Evolutionary conservation across 2,329 filamentous ascomycete species (phyloP).

Genomic region (Colletotrichum cereale): DNA sequence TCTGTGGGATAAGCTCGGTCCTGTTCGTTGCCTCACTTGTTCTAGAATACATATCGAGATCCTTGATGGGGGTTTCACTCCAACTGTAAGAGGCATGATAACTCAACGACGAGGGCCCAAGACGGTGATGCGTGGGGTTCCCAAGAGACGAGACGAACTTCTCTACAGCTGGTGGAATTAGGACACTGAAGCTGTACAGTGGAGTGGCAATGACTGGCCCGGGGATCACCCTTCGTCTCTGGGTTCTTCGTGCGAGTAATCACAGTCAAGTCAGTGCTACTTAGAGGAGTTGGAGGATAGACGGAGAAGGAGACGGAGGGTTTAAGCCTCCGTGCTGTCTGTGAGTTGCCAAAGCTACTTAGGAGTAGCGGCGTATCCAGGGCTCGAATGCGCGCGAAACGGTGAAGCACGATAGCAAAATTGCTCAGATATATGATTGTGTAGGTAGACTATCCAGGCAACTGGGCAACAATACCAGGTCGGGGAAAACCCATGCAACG

Average conservation of each 20-base stretch:
- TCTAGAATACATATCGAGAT: not conserved
- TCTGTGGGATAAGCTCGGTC: not conserved
- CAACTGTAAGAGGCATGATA: too few species aligned
- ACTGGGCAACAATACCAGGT: not conserved
- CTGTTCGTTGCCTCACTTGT: not conserved
- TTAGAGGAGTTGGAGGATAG: not conserved
- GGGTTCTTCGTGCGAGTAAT: too few species aligned
- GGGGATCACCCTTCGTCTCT: too few species aligned
- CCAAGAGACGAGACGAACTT: too few species aligned
- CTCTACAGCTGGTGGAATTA: too few species aligned
- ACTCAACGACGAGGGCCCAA: too few species aligned
- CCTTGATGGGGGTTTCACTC: not conserved
- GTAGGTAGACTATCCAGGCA: too few species aligned
- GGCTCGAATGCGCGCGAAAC: not conserved
- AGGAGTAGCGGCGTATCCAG: not conserved
- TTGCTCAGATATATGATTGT: not conserved
- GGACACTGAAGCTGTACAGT: too few species aligned
- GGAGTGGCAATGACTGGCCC: too few species aligned
- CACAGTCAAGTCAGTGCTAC: not conserved
- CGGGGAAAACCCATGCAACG: not conserved
- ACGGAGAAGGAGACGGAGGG: not conserved
- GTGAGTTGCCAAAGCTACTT: not conserved
- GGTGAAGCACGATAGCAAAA: not conserved
- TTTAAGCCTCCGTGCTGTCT: not conserved
- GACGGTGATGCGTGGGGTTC: too few species aligned